phyloP scores from a whole-genome alignment of 106 monocot species.

The Dendrobium nobile region DNA sequence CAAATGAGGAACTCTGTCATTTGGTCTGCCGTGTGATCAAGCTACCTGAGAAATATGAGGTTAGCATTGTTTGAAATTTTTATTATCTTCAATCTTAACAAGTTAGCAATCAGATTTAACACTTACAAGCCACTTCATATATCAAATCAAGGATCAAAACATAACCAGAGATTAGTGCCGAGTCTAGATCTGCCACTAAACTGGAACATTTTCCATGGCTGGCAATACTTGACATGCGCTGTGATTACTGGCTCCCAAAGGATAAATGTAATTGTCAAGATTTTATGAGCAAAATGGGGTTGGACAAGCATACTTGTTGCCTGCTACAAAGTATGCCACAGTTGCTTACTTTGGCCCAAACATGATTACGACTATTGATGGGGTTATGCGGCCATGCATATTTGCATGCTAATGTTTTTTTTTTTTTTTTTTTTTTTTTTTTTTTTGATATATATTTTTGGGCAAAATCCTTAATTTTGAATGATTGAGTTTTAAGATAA shows the following conservation, averaged over 20 bases:
- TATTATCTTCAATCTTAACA: neutral
- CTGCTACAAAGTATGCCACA: neutral
- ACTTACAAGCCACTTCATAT: neutral
- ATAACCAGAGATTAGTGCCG: neutral
- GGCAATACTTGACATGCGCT: neutral
- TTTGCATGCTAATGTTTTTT: too few relatives aligned
- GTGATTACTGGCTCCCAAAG: neutral
- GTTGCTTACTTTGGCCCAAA: neutral
- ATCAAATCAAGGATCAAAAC: neutral
- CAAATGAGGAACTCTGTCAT: slow-evolving; percentile 38
- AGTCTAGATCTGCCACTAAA: neutral
- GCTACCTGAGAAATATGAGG: slow-evolving; percentile 71
- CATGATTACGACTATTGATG: too few relatives aligned
- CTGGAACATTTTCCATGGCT: neutral
- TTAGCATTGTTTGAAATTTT: slow-evolving; percentile 11
- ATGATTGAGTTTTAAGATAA: too few relatives aligned
- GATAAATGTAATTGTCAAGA: neutral
- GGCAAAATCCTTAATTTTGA: too few relatives aligned
- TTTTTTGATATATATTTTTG: too few relatives aligned
- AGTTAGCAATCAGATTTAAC: neutral
- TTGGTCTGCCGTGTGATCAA: slow-evolving; percentile 39
- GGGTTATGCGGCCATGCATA: too few relatives aligned
- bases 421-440: too few relatives aligned
- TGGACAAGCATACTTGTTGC: neutral
- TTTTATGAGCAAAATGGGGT: neutral